phyloP scores from a whole-genome alignment of 345 rosid genomes.

The Melaleuca quinquenervia region DNA sequence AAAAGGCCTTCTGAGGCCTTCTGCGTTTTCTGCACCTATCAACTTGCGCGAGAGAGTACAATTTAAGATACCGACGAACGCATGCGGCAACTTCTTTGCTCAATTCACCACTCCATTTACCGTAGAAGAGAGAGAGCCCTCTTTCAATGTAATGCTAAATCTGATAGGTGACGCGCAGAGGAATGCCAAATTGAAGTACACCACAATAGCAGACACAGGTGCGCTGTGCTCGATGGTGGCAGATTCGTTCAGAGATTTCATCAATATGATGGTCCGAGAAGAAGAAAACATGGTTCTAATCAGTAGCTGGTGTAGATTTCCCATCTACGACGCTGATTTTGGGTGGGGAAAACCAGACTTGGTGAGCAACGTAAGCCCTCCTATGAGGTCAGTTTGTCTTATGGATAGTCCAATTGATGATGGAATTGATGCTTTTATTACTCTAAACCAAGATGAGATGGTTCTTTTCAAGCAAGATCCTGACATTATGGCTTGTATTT shows the following conservation, averaged over 20 bases:
- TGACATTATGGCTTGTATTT: not conserved
- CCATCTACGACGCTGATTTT: constrained; percentile 33
- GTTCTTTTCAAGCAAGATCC: not conserved
- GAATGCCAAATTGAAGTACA: not conserved
- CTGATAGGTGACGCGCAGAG: not conserved
- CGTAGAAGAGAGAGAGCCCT: not conserved
- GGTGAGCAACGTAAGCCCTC: constrained; percentile 19
- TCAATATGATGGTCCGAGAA: not conserved
- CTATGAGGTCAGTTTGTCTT: constrained; percentile 13
- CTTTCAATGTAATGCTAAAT: not conserved
- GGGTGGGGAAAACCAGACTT: constrained; percentile 50
- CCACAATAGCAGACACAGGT: not conserved
- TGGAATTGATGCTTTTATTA: constrained; percentile 44
- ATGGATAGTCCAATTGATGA: constrained; percentile 24
- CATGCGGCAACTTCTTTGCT: not conserved
- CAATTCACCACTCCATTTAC: not conserved
- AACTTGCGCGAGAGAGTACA: not conserved
- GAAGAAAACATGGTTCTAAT: constrained; percentile 8
- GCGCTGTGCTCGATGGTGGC: not conserved
- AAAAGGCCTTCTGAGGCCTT: not conserved
- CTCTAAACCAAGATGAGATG: constrained; percentile 3
- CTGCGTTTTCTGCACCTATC: not conserved
- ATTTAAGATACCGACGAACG: not conserved
- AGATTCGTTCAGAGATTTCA: not conserved
- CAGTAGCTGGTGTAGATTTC: constrained; percentile 23